These are phyloP conservation scores for Paxillus rubicundulus DNA, from an alignment of 768 basidiomycete genomes.

Conservation along the genomic window DNA sequence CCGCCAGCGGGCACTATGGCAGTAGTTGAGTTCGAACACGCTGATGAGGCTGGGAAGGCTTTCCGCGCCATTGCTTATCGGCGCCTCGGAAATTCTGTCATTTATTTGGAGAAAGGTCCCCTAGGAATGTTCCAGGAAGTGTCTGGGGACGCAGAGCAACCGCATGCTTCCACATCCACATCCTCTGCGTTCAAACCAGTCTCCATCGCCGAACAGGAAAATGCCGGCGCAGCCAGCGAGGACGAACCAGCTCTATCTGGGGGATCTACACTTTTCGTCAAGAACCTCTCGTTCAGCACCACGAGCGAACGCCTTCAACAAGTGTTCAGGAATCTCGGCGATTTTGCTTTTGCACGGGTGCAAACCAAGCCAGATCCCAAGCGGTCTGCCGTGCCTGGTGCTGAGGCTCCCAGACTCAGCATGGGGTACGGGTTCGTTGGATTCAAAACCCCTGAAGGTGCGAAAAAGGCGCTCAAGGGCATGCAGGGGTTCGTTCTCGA, in stretches of 20 bases:
- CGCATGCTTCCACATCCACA: constrained; percentile 6
- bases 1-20: constrained; percentile 94
- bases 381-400: constrained; percentile 37
- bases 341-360: constrained; percentile 83
- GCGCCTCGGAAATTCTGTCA: constrained; percentile 81
- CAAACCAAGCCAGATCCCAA: constrained; percentile 91
- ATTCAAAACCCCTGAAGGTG: constrained; percentile 73
- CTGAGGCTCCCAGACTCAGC: constrained; percentile 56
- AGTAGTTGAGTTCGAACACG: constrained; percentile 79
- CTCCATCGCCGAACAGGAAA: constrained; percentile 45
- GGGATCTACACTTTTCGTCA: constrained; percentile 88
- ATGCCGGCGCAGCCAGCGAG: constrained; percentile 33
- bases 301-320: constrained; percentile 67
- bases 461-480: constrained; percentile 69
- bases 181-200: constrained; percentile 30
- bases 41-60: constrained; percentile 67
- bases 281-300: constrained; percentile 94
- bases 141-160: constrained; percentile 25
- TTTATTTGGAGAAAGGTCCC: constrained; percentile 94
- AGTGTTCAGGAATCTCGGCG: constrained; percentile 71
- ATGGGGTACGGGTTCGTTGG: constrained; percentile 98
- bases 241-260: constrained; percentile 44
- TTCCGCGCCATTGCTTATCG: constrained; percentile 85
- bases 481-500: constrained; percentile 84
- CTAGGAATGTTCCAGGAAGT: constrained; percentile 70